A percentile compares a stretch with the other conserved stretches of the same genome.
Evolutionary conservation across 2,329 filamentous ascomycete species (phyloP).

Genomic region (Chrysosporium queenslandicum): DNA sequence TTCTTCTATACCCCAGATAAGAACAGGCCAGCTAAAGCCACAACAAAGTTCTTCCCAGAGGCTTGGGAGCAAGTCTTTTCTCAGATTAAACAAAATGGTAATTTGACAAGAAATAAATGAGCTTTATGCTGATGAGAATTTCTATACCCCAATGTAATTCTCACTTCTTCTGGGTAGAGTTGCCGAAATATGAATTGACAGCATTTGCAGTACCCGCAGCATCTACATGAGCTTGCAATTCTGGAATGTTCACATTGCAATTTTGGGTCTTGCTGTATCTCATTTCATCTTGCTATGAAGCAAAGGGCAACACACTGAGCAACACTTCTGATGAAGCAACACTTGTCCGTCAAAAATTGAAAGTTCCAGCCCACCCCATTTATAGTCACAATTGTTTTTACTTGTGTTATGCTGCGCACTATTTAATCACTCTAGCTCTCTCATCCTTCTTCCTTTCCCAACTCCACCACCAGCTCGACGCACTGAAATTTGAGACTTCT

Average conservation of each 20-base stretch:
- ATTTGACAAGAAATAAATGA: slow-evolving; percentile 8
- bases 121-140: not conserved
- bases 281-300: not conserved
- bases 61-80: slow-evolving; percentile 37
- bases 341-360: not conserved
- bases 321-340: not conserved
- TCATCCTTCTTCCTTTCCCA: not conserved
- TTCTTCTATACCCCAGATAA: slow-evolving; percentile 34
- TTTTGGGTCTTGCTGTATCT: not conserved
- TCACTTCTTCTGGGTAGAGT: not conserved
- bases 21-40: slow-evolving; percentile 30
- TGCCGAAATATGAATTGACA: too few species aligned
- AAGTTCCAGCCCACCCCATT: not conserved
- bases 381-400: not conserved
- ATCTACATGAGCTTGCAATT: not conserved
- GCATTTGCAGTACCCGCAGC: too few species aligned
- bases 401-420: not conserved
- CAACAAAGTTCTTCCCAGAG: slow-evolving; percentile 35
- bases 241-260: not conserved
- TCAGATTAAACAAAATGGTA: slow-evolving; percentile 26
- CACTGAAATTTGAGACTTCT: not conserved
- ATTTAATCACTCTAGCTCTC: not conserved
- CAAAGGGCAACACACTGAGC: not conserved
- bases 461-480: not conserved
- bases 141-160: slow-evolving; percentile 5